Conservation (phyloP, 2,329 filamentous ascomycete genomes). For the Aureobasidium sp. region DNA sequence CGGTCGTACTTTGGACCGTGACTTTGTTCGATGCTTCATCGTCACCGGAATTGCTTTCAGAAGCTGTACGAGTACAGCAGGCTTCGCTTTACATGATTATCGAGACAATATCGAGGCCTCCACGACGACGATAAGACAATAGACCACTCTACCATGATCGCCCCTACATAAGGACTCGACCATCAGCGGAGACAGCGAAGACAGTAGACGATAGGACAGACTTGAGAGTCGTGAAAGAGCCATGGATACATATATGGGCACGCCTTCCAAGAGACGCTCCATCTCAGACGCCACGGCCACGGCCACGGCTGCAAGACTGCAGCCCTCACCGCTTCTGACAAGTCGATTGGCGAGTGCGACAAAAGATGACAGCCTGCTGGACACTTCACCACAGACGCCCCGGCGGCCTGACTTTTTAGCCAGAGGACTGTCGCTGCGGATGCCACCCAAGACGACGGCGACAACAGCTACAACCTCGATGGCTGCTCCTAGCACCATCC, state of each 20-base stretch:
- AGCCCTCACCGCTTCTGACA: conserved; percentile 38
- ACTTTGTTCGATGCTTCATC: neutral
- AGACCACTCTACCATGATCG: neutral
- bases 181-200: neutral
- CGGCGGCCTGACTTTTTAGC: conserved; percentile 55
- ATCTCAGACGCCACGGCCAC: conserved; percentile 35
- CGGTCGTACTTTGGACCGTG: conserved; percentile 5
- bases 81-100: neutral
- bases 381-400: conserved; percentile 50
- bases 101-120: neutral
- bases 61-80: neutral
- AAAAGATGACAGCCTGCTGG: conserved; percentile 39
- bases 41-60: neutral
- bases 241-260: conserved; percentile 18
- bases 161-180: neutral
- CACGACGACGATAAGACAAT: neutral
- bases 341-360: conserved; percentile 29
- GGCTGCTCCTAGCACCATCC: conserved; percentile 40
- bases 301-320: conserved; percentile 23
- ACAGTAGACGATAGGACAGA: neutral
- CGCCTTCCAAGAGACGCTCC: conserved; percentile 35
- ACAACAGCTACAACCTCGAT: conserved; percentile 26
- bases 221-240: neutral
- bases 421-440: conserved; percentile 61
- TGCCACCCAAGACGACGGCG: conserved; percentile 48